phyloP scores from a whole-genome alignment of 1,139 yeast genomes.

The Blastobotrys proliferans region DNA sequence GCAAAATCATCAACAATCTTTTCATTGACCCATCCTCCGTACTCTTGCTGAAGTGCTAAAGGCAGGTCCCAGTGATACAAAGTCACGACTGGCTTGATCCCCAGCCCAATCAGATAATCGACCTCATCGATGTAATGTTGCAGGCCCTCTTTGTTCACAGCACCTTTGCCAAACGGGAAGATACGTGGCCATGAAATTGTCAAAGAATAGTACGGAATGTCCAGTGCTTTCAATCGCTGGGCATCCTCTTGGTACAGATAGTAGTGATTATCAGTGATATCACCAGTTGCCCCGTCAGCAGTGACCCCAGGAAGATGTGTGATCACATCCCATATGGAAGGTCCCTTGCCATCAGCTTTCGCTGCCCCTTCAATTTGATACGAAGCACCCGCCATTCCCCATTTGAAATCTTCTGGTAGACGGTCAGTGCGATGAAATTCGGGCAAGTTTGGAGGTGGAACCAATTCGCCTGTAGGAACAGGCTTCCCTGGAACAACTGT shows the following conservation, averaged over 20 bases:
- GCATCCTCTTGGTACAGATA: constrained; percentile 38
- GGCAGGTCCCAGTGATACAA: constrained; percentile 32
- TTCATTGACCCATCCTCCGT: constrained; percentile 33
- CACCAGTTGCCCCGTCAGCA: constrained; percentile 23
- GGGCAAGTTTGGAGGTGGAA: constrained; percentile 21
- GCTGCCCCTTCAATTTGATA: constrained; percentile 41
- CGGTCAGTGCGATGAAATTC: constrained; percentile 10
- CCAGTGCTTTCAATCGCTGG: constrained; percentile 35
- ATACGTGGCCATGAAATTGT: constrained; percentile 40
- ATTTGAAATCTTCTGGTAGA: constrained; percentile 23
- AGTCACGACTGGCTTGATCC: constrained; percentile 35
- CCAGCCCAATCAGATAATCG: constrained; percentile 33
- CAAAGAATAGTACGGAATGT: constrained; percentile 36
- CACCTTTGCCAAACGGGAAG: constrained; percentile 35
- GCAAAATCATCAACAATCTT: constrained; percentile 37
- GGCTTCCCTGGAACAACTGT: constrained; percentile 18
- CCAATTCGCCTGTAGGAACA: constrained; percentile 17
- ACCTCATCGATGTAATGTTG: constrained; percentile 37
- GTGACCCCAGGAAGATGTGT: constrained; percentile 18
- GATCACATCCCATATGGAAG: constrained; percentile 33
- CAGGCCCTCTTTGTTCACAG: constrained; percentile 35
- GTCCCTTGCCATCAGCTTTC: constrained; percentile 37
- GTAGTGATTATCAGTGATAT: constrained; percentile 37
- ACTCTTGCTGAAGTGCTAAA: constrained; percentile 26
- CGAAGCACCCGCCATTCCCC: constrained; percentile 28